These are phyloP conservation scores for Ceratocystis colombiana DNA, from an alignment of 2,329 filamentous ascomycete genomes.

Conservation along the genomic window DNA sequence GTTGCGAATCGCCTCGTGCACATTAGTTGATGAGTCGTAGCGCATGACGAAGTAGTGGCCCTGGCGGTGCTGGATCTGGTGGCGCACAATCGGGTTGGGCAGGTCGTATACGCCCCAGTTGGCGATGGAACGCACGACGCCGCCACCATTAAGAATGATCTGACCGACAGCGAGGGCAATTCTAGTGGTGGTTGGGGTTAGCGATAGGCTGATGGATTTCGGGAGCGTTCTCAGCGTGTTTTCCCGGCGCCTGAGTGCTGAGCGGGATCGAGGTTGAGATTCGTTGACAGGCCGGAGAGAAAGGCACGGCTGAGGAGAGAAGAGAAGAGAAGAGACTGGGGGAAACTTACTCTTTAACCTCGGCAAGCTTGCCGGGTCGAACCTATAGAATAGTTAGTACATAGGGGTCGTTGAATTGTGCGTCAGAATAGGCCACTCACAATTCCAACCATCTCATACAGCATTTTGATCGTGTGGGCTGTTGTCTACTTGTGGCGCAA, in stretches of 20 bases:
- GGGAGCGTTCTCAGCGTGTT: too few species aligned
- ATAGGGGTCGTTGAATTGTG: constrained; percentile 20
- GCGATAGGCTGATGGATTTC: too few species aligned
- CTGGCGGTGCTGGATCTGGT: constrained; percentile 71
- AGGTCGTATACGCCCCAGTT: constrained; percentile 95
- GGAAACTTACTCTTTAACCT: constrained; percentile 80
- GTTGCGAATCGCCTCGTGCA: constrained; percentile 63
- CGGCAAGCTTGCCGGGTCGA: constrained; percentile 75
- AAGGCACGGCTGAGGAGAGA: background rate
- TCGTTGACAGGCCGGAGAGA: background rate
- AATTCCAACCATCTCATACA: constrained; percentile 96
- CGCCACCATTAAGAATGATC: constrained; percentile 69
- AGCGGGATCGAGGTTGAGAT: constrained; percentile 19
- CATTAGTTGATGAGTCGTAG: constrained; percentile 67
- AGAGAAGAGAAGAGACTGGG: constrained; percentile 20
- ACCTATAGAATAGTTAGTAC: constrained; percentile 47
- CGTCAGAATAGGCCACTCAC: constrained; percentile 46
- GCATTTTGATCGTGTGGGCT: constrained; percentile 48
- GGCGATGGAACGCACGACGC: constrained; percentile 80
- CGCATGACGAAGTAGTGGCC: constrained; percentile 98
- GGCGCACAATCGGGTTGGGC: constrained; percentile 64
- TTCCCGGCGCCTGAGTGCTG: too few species aligned
- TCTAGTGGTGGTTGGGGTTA: constrained; percentile 39
- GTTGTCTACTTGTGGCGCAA: constrained; percentile 2
- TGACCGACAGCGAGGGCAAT: constrained; percentile 79